Conservation (phyloP, 768 basidiomycete genomes). For the Pulveroboletus sp. region DNA sequence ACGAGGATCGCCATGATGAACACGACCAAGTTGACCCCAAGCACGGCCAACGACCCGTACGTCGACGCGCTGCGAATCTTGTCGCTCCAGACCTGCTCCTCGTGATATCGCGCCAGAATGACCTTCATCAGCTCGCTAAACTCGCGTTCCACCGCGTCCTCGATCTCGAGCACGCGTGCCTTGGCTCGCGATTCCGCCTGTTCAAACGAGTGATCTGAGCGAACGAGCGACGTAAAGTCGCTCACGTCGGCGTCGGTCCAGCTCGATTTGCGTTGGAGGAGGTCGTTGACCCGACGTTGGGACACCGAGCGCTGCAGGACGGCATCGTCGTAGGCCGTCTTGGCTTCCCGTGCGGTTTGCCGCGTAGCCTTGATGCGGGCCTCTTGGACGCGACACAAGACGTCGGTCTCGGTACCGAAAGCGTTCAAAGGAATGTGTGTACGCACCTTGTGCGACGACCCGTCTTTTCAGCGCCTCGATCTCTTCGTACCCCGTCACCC, state of each 20-base stretch:
- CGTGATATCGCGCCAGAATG: slow-evolving; percentile 92
- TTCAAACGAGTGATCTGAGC: slow-evolving; percentile 84
- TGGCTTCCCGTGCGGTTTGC: slow-evolving; percentile 64
- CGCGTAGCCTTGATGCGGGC: slow-evolving; percentile 64
- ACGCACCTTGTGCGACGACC: slow-evolving; percentile 78
- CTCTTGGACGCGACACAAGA: slow-evolving; percentile 47
- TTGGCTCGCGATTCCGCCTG: slow-evolving; percentile 75
- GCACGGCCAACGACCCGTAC: slow-evolving; percentile 82
- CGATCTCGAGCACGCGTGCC: slow-evolving; percentile 57
- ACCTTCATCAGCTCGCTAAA: slow-evolving; percentile 84
- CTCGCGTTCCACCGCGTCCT: slow-evolving; percentile 79
- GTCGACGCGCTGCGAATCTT: slow-evolving; percentile 96
- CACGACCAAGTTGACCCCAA: slow-evolving; percentile 84
- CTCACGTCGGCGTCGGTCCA: slow-evolving; percentile 90
- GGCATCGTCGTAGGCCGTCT: slow-evolving; percentile 70
- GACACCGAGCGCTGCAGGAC: slow-evolving; percentile 78
- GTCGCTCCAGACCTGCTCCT: slow-evolving; percentile 99
- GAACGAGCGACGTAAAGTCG: slow-evolving; percentile 85
- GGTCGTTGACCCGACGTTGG: slow-evolving; percentile 94
- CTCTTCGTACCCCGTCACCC: slow-evolving; percentile 86
- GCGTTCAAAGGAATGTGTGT: not conserved
- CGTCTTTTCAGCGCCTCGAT: slow-evolving; percentile 77
- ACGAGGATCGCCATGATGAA: slow-evolving; percentile 86
- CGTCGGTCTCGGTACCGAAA: slow-evolving; percentile 8
- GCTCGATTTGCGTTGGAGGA: slow-evolving; percentile 87